Percentiles rank a stretch among this genome's conserved stretches.
Evolutionary conservation across 176 grass and related monocot species (phyloP).

Genomic region (Rhynchospora pubera): DNA sequence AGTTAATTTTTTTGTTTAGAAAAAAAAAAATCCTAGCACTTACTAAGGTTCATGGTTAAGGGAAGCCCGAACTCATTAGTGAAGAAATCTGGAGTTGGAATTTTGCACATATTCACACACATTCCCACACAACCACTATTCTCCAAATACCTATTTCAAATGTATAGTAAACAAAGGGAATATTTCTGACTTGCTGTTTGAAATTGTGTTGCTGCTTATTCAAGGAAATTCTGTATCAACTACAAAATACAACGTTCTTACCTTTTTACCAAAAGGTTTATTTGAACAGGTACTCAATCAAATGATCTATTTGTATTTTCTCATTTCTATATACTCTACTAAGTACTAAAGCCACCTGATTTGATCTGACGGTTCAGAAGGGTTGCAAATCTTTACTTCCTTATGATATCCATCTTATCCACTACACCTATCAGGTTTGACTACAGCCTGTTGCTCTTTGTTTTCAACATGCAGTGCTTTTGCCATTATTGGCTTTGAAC

Average conservation of each 20-base stretch:
- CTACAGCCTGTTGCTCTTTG: neutral
- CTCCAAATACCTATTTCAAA: too few species aligned
- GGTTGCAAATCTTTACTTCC: conserved; percentile 99
- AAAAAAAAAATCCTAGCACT: too few species aligned
- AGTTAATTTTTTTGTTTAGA: too few species aligned
- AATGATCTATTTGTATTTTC: conserved; percentile 24
- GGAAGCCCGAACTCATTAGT: too few species aligned
- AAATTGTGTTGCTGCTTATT: conserved; percentile 26
- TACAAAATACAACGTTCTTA: conserved; percentile 88
- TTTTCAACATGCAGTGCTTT: too few species aligned
- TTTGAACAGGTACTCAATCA: conserved; percentile 85
- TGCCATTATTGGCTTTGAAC: too few species aligned
- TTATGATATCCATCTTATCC: conserved; percentile 98
- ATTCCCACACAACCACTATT: too few species aligned
- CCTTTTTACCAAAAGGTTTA: conserved; percentile 96
- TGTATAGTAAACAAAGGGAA: too few species aligned
- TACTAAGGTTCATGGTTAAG: too few species aligned
- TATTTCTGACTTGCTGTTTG: conserved; percentile 6
- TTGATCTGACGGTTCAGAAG: conserved; percentile 96
- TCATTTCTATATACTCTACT: conserved; percentile 8
- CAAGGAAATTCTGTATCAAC: conserved; percentile 97
- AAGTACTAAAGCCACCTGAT: conserved; percentile 8
- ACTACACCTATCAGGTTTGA: conserved; percentile 90
- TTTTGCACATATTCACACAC: too few species aligned
- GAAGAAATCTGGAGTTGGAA: too few species aligned